Evolutionary conservation across 2,329 filamentous ascomycete genomes (phyloP).

Genomic region (Aspergillus glaucus): DNA sequence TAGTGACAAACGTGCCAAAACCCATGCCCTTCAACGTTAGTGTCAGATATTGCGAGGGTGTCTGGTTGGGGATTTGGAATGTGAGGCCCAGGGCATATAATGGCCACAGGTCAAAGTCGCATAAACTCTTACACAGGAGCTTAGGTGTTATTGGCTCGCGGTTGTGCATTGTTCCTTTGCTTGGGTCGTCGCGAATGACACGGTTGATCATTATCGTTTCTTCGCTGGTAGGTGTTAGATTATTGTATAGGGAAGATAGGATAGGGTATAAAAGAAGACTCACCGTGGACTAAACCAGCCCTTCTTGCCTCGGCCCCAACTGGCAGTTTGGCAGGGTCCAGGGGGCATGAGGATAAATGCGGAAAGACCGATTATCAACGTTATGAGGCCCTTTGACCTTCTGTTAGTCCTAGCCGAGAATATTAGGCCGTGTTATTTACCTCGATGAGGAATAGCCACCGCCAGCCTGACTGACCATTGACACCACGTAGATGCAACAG

Average conservation of each 20-base stretch:
- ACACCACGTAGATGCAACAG: slow-evolving; percentile 30
- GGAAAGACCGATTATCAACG: slow-evolving; percentile 37
- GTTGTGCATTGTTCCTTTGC: slow-evolving; percentile 50
- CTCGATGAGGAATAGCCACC: slow-evolving; percentile 31
- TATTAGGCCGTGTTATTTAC: slow-evolving; percentile 24
- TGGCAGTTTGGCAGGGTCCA: background rate
- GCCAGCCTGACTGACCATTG: slow-evolving; percentile 26
- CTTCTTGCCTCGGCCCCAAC: slow-evolving; percentile 2
- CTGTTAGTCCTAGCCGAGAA: slow-evolving; percentile 35
- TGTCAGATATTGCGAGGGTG: slow-evolving; percentile 51
- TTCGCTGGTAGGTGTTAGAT: slow-evolving; percentile 27
- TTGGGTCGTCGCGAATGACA: slow-evolving; percentile 53
- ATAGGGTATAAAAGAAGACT: too few species aligned
- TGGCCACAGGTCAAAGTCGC: slow-evolving; percentile 58
- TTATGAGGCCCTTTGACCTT: background rate
- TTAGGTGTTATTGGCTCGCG: slow-evolving; percentile 49
- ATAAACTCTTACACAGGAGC: slow-evolving; percentile 47
- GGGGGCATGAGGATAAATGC: slow-evolving; percentile 8
- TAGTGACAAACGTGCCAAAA: slow-evolving; percentile 57
- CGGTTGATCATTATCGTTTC: slow-evolving; percentile 57
- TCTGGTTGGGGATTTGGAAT: slow-evolving; percentile 50
- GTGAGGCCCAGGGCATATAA: slow-evolving; percentile 48
- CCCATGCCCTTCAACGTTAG: slow-evolving; percentile 53
- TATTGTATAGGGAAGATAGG: too few species aligned
- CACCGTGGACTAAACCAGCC: slow-evolving; percentile 31